Evolutionary conservation across 139 green algal genomes (phyloP).

Genomic region (Gonium pectorale): DNA sequence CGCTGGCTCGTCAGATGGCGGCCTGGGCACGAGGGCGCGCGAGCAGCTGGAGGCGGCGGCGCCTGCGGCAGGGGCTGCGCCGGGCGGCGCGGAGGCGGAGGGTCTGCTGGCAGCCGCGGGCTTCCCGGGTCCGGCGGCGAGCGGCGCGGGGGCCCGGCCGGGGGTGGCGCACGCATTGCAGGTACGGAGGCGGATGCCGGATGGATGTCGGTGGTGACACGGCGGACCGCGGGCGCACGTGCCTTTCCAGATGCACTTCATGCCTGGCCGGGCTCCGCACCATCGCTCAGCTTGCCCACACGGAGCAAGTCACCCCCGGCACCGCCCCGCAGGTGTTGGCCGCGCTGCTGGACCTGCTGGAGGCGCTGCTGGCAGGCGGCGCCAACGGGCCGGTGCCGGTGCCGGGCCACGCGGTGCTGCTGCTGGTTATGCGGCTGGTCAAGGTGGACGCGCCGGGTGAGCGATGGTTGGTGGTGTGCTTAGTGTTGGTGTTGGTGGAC

Average conservation of each 20-base stretch:
- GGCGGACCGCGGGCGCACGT: no score
- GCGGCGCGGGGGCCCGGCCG: not conserved
- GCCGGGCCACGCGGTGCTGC: slow-evolving; percentile 50
- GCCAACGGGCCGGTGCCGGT: slow-evolving; percentile 53
- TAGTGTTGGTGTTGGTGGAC: no score
- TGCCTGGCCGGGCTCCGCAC: no score
- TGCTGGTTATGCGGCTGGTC: slow-evolving; percentile 57
- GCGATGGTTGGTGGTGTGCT: no score
- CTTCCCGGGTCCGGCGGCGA: not conserved
- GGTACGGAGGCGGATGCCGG: not conserved
- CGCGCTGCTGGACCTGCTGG: slow-evolving; percentile 31
- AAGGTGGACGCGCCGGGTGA: slow-evolving; percentile 51
- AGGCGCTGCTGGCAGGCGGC: slow-evolving; percentile 47
- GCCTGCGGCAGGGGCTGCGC: not conserved
- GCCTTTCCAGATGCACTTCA: no score
- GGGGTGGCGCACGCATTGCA: not conserved
- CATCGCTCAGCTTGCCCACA: no score
- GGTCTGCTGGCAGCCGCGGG: slow-evolving; percentile 14
- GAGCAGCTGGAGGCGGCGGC: slow-evolving; percentile 20
- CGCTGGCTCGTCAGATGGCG: not conserved
- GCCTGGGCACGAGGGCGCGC: slow-evolving; percentile 17
- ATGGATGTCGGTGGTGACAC: no score
- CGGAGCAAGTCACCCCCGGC: not conserved
- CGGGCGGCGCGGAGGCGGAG: not conserved
- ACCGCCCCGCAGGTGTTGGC: not conserved